Percentiles rank a stretch among this genome's conserved stretches.
Conservation (phyloP, 1,284 basidiomycete genomes). For the Trichosporon asahii region DNA sequence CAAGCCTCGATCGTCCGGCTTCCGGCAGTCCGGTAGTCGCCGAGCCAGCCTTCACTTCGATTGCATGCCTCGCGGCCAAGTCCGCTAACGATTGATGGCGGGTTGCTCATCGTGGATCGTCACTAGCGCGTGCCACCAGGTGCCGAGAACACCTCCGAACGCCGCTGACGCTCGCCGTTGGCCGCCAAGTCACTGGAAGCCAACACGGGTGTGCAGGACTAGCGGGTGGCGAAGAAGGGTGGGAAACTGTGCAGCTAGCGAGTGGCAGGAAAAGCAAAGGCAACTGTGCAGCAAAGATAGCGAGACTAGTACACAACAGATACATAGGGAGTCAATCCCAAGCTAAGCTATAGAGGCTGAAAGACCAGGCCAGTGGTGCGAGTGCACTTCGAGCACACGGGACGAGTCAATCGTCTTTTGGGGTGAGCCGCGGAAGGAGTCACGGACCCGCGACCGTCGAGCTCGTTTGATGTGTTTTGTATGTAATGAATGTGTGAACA, state of each 20-base stretch:
- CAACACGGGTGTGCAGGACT: too few species aligned
- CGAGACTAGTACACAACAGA: neutral
- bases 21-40: neutral
- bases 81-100: neutral
- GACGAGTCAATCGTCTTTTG: neutral
- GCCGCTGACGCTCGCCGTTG: neutral
- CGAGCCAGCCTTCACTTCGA: neutral
- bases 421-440: neutral
- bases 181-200: too few species aligned
- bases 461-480: neutral
- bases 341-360: neutral
- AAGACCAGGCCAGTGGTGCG: neutral
- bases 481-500: conserved; percentile 1
- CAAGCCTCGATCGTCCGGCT: neutral
- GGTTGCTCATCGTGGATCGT: neutral
- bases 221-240: neutral
- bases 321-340: conserved; percentile 5
- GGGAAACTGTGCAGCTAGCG: neutral
- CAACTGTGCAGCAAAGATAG: neutral
- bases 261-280: too few species aligned
- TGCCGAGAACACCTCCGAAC: neutral
- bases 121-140: neutral
- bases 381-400: conserved; percentile 6
- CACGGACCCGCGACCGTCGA: neutral
- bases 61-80: neutral